These are phyloP conservation scores for Aspergillus olivimuriae DNA, from an alignment of 495 filamentous ascomycete genomes.

Conservation along the genomic window DNA sequence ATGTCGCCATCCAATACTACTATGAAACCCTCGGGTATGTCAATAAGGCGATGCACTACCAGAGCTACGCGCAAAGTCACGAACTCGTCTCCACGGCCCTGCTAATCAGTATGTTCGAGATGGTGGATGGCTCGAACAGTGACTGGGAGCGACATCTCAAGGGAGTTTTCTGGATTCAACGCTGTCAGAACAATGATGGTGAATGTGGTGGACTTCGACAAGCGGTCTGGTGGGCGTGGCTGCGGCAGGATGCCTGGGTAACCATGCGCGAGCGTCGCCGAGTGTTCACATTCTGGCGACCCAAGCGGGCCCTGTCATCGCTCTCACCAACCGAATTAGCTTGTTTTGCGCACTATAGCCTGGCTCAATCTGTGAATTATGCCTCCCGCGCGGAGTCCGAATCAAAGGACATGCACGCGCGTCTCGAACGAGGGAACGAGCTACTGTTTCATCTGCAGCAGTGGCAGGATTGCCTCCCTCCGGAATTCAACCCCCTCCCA, in stretches of 20 bases:
- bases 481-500: slow-evolving; percentile 19
- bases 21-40: slow-evolving; percentile 24
- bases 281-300: slow-evolving; percentile 19
- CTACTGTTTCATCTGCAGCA: slow-evolving; percentile 20
- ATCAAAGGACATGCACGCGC: slow-evolving; percentile 7
- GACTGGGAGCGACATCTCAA: slow-evolving; percentile 26
- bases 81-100: slow-evolving; percentile 22
- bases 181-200: slow-evolving; percentile 20
- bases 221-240: slow-evolving; percentile 27
- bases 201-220: slow-evolving; percentile 22
- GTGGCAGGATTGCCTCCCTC: slow-evolving; percentile 21
- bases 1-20: slow-evolving; percentile 21
- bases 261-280: slow-evolving; percentile 24
- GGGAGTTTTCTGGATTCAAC: slow-evolving; percentile 24
- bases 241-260: slow-evolving; percentile 25
- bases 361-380: slow-evolving; percentile 15
- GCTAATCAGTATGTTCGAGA: slow-evolving; percentile 24
- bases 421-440: slow-evolving; percentile 13
- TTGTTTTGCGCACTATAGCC: slow-evolving; percentile 5
- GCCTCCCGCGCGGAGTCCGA: slow-evolving; percentile 10
- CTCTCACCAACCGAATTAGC: slow-evolving; percentile 8
- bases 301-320: slow-evolving; percentile 13
- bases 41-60: slow-evolving; percentile 21
- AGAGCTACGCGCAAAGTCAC: slow-evolving; percentile 14
- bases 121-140: slow-evolving; percentile 22